Evolutionary conservation across 257 asterid species (phyloP).

Genomic region (Capsicum pubescens): DNA sequence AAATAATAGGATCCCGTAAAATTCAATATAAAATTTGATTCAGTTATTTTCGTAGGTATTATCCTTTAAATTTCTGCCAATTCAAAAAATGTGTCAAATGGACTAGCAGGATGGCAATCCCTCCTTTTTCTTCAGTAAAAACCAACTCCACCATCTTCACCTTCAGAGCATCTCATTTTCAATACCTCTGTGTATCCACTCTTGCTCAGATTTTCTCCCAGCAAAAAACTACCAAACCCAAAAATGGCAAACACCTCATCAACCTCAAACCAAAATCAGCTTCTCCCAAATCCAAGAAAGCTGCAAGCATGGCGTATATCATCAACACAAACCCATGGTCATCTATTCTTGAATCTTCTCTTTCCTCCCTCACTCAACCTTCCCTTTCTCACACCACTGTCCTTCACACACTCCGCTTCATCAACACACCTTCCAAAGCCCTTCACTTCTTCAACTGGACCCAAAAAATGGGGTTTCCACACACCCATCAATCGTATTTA

Average conservation of each 20-base stretch:
- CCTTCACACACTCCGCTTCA: constrained; percentile 71
- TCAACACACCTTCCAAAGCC: constrained; percentile 63
- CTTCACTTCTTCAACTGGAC: constrained; percentile 78
- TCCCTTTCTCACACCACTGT: constrained; percentile 70
- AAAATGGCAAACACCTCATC: constrained; percentile 1
- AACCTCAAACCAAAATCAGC: constrained; percentile 33
- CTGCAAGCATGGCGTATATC: constrained; percentile 57
- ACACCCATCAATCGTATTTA: constrained; percentile 65
- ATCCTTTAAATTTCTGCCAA: too few relatives aligned
- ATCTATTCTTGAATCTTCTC: constrained; percentile 52
- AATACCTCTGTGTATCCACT: constrained; percentile 19
- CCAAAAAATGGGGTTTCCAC: constrained; percentile 52
- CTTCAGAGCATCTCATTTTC: not conserved
- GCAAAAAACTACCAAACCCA: constrained; percentile 28
- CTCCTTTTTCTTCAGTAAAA: not conserved
- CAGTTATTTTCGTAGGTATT: too few relatives aligned
- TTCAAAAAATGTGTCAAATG: not conserved
- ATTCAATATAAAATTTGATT: too few relatives aligned
- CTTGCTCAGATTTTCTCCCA: constrained; percentile 44
- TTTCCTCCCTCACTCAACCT: constrained; percentile 49
- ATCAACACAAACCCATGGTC: constrained; percentile 79
- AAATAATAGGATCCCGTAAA: too few relatives aligned
- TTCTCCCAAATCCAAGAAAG: constrained; percentile 50
- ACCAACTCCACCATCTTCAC: not conserved
- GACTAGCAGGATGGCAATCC: not conserved